These are phyloP conservation scores for Cyberlindnera xylosilytica DNA, from an alignment of 805 yeast genomes.

Conservation along the genomic window DNA sequence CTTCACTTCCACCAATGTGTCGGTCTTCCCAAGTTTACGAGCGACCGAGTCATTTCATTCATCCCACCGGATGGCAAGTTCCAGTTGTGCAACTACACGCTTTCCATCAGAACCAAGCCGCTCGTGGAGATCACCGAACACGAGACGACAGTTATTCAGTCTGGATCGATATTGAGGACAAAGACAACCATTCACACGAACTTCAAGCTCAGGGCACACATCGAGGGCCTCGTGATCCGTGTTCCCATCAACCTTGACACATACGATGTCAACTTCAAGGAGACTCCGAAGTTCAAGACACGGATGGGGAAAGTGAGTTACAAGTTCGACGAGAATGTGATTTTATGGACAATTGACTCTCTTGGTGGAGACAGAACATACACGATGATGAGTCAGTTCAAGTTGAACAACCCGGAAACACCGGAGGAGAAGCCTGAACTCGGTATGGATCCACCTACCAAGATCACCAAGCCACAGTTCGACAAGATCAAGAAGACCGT, in stretches of 20 bases:
- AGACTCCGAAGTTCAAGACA: conserved; percentile 64
- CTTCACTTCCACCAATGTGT: conserved; percentile 89
- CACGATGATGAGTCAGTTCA: conserved; percentile 55
- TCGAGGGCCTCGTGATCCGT: conserved; percentile 53
- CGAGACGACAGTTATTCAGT: conserved; percentile 1
- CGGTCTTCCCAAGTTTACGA: conserved; percentile 53
- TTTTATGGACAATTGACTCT: conserved; percentile 70
- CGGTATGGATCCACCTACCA: conserved; percentile 30
- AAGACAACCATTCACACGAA: conserved; percentile 45
- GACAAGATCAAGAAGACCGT: conserved; percentile 19
- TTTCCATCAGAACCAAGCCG: conserved; percentile 37
- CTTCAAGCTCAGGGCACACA: conserved; percentile 60
- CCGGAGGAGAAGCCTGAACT: conserved; percentile 16
- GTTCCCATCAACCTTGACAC: conserved; percentile 54
- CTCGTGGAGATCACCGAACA: conserved; percentile 16
- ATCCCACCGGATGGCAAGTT: conserved; percentile 91
- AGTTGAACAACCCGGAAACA: conserved; percentile 26
- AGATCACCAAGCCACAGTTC: conserved; percentile 19
- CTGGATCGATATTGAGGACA: conserved; percentile 1
- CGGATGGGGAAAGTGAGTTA: conserved; percentile 69
- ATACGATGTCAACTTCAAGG: conserved; percentile 40
- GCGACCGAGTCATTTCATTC: conserved; percentile 59
- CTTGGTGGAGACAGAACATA: conserved; percentile 57
- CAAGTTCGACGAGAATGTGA: conserved; percentile 63
- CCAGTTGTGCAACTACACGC: conserved; percentile 43